Percentiles rank a stretch among this genome's conserved stretches.
Evolutionary conservation across 2,329 filamentous ascomycete species (phyloP).

Genomic region (Boeremia exigua): DNA sequence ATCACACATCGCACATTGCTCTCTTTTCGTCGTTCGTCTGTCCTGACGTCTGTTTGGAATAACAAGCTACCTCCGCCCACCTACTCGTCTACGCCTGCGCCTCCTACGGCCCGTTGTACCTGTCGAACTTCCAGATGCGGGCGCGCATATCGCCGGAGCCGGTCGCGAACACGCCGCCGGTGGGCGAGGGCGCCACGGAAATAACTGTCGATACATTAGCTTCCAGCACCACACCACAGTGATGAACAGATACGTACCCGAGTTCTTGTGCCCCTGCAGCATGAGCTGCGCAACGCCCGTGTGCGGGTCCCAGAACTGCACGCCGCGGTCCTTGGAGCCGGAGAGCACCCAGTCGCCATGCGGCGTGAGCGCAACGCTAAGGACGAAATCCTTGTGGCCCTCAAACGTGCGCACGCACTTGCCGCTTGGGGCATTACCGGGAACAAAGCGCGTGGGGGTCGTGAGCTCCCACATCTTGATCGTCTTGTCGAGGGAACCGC

Average conservation of each 20-base stretch:
- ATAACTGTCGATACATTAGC: conserved; percentile 69
- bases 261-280: conserved; percentile 99
- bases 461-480: conserved; percentile 99
- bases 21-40: too few relatives aligned
- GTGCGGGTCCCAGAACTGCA: conserved; percentile 97
- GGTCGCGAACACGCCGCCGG: conserved; percentile 87
- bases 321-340: conserved; percentile 94
- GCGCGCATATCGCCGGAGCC: conserved; percentile 98
- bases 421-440: conserved; percentile 77
- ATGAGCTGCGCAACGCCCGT: conserved; percentile 95
- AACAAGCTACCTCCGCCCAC: too few relatives aligned
- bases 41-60: too few relatives aligned
- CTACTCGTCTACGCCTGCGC: too few relatives aligned
- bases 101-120: conserved; percentile 41
- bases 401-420: conserved; percentile 97
- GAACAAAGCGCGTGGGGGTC: conserved; percentile 70
- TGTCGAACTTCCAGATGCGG: conserved; percentile 80
- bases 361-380: conserved; percentile 92
- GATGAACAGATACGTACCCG: conserved; percentile 57
- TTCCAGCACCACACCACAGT: not conserved
- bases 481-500: conserved; percentile 93
- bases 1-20: too few relatives aligned
- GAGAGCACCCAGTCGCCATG: conserved; percentile 96
- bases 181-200: conserved; percentile 91
- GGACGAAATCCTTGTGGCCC: conserved; percentile 97